phyloP scores from a whole-genome alignment of 495 filamentous ascomycete genomes.

The Physcia stellaris region DNA sequence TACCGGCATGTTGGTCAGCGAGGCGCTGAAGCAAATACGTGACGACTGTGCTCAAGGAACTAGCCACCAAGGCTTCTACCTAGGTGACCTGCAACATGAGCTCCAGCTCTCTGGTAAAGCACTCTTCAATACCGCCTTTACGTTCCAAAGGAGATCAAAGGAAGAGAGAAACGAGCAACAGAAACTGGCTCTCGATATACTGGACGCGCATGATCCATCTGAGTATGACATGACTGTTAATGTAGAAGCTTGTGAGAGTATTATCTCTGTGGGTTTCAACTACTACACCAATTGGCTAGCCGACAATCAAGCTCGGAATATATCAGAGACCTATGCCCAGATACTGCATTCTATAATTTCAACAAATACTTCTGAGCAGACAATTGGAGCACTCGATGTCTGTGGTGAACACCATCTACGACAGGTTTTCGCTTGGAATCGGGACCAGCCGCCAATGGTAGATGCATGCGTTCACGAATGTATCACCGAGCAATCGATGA shows the following conservation, averaged over 20 bases:
- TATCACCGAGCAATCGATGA: conserved; percentile 18
- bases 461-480: conserved; percentile 25
- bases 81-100: conserved; percentile 27
- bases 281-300: conserved; percentile 27
- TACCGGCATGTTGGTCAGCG: conserved; percentile 22
- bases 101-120: conserved; percentile 24
- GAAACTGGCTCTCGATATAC: conserved; percentile 6
- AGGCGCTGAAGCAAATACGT: conserved; percentile 24
- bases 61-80: conserved; percentile 21
- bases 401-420: conserved; percentile 19
- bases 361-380: conserved; percentile 7
- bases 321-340: conserved; percentile 26
- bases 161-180: neutral
- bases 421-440: conserved; percentile 28
- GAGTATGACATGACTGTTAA: conserved; percentile 43
- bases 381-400: conserved; percentile 22
- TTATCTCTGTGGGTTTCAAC: conserved; percentile 24
- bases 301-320: conserved; percentile 20
- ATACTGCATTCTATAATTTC: conserved; percentile 19
- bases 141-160: conserved; percentile 18
- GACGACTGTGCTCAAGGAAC: conserved; percentile 23
- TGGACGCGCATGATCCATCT: conserved; percentile 19
- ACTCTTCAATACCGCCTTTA: conserved; percentile 39
- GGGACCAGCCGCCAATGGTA: conserved; percentile 16
- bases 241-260: conserved; percentile 32